Percentiles rank a stretch among this genome's conserved stretches.
Evolutionary conservation across 2,329 filamentous ascomycete genomes (phyloP).

Genomic region (Aspergillus felis): DNA sequence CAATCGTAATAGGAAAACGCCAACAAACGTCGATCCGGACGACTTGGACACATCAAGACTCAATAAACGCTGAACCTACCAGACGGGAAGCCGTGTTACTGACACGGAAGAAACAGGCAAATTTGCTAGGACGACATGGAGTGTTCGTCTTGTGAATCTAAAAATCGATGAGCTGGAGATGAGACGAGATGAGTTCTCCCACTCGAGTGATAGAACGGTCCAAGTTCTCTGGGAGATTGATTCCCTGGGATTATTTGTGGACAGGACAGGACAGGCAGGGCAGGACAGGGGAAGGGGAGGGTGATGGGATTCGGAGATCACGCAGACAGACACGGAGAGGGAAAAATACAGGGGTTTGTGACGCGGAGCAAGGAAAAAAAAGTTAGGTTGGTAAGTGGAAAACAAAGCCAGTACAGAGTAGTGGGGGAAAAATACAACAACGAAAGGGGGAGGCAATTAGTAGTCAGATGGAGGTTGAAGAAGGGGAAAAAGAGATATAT

Average conservation of each 20-base stretch:
- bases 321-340: too few species aligned
- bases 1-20: neutral
- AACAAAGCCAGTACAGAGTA: neutral
- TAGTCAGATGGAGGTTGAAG: neutral
- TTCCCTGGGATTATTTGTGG: neutral
- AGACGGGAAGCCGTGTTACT: slow-evolving; percentile 27
- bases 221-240: slow-evolving; percentile 9
- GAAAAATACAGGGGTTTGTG: neutral
- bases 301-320: neutral
- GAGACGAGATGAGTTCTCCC: neutral
- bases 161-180: neutral
- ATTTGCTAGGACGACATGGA: slow-evolving; percentile 30
- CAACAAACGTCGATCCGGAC: neutral
- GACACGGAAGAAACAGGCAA: slow-evolving; percentile 23
- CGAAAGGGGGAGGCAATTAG: neutral
- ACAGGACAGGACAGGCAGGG: neutral
- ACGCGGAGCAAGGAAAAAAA: neutral
- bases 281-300: neutral
- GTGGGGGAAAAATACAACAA: neutral
- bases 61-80: slow-evolving; percentile 16
- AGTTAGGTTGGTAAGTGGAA: neutral
- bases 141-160: slow-evolving; percentile 7
- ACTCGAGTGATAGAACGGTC: neutral
- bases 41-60: neutral
- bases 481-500: neutral